A percentile compares a stretch with the other conserved stretches of the same genome.
These are phyloP conservation scores for Entomortierella lignicola DNA, from an alignment of 192 early-diverging fungal species.

Conservation along the genomic window DNA sequence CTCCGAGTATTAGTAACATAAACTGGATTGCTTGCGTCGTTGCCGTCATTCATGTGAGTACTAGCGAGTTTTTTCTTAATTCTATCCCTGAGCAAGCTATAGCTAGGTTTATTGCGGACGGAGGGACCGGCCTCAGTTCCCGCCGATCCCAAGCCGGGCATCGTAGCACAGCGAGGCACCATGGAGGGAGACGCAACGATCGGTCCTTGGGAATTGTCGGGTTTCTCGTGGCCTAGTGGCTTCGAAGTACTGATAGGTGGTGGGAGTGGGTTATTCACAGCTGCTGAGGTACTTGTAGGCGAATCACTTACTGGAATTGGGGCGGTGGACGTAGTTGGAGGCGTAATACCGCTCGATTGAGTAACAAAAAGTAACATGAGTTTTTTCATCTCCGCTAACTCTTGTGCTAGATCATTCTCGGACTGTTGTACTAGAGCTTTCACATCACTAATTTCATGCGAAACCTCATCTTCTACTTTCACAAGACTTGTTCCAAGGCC, in stretches of 20 bases:
- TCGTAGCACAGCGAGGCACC: no score
- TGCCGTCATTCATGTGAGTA: background rate
- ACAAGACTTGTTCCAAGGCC: constrained; percentile 3
- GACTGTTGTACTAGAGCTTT: background rate
- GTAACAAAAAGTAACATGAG: background rate
- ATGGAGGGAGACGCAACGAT: no score
- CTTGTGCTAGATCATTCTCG: background rate
- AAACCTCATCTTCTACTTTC: constrained; percentile 21
- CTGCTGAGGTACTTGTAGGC: background rate
- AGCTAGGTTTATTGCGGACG: background rate
- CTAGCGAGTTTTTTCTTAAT: constrained; percentile 16
- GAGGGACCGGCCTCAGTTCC: background rate
- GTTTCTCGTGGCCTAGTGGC: no score
- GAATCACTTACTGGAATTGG: background rate
- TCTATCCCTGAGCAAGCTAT: constrained; percentile 6
- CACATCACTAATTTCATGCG: constrained; percentile 16
- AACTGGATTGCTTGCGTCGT: constrained; percentile 18
- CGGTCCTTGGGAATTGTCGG: no score
- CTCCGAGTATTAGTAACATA: no score
- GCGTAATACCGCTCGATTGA: background rate
- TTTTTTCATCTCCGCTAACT: background rate
- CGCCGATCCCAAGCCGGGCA: background rate
- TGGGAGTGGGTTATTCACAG: background rate
- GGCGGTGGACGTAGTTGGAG: background rate
- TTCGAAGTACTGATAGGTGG: no score